phyloP scores from a whole-genome alignment of 2,329 filamentous ascomycete genomes.

The Botrytis galanthina region DNA sequence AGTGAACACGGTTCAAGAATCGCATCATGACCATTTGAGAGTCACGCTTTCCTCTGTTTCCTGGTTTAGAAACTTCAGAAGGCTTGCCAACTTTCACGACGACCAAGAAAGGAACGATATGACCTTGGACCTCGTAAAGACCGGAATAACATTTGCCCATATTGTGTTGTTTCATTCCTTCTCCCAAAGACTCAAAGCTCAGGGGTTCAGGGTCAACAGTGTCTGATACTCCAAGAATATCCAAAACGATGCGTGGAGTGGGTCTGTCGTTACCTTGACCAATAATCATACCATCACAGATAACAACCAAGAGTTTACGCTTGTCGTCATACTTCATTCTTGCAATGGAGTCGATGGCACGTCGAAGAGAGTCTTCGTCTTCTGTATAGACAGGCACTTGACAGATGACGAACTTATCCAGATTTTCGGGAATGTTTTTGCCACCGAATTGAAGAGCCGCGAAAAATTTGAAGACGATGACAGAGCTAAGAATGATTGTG shows the following conservation, averaged over 20 bases:
- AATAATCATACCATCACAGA: conserved; percentile 99
- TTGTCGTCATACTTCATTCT: conserved; percentile 98
- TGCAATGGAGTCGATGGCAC: conserved; percentile 93
- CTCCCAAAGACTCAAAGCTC: conserved; percentile 93
- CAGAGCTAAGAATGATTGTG: conserved; percentile 71
- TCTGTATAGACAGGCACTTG: conserved; percentile 98
- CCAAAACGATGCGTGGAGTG: conserved; percentile 91
- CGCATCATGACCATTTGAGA: conserved; percentile 98
- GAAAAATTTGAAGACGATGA: conserved; percentile 95
- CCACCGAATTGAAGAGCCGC: conserved; percentile 90
- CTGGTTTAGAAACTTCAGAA: conserved; percentile 71
- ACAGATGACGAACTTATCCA: conserved; percentile 98
- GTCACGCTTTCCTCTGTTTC: conserved; percentile 98
- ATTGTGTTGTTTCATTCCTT: conserved; percentile 96
- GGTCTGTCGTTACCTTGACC: conserved; percentile 96
- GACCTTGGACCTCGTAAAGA: conserved; percentile 94
- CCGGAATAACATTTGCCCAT: conserved; percentile 99
- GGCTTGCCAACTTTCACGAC: conserved; percentile 92
- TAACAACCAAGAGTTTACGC: conserved; percentile 85
- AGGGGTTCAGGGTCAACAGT: conserved; percentile 92
- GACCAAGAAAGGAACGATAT: conserved; percentile 96
- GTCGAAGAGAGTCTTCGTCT: conserved; percentile 93
- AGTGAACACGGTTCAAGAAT: conserved; percentile 98
- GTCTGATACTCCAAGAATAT: conserved; percentile 93
- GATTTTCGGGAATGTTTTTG: conserved; percentile 89